Evolutionary conservation across 768 basidiomycete genomes (phyloP).

Genomic region (Leccinum sublutescens): DNA sequence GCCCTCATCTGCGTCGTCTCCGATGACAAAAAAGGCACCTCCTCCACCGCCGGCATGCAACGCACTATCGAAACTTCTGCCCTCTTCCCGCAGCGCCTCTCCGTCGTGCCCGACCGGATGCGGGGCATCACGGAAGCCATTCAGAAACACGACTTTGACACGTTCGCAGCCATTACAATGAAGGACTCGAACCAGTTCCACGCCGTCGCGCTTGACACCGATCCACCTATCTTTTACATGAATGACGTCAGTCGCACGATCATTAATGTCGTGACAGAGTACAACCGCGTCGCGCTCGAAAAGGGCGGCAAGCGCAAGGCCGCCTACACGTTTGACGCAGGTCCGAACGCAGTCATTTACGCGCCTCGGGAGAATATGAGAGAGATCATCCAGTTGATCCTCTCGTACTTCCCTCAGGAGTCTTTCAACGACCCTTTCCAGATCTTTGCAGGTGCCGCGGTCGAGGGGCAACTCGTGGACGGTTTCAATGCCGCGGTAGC

Average conservation of each 20-base stretch:
- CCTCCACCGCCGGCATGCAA: conserved; percentile 96
- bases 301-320: conserved; percentile 65
- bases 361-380: conserved; percentile 72
- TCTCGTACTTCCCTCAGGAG: conserved; percentile 84
- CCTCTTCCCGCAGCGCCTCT: conserved; percentile 87
- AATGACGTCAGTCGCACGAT: conserved; percentile 97
- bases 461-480: conserved; percentile 51
- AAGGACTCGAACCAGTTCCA: conserved; percentile 99
- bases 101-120: conserved; percentile 91
- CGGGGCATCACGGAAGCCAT: conserved; percentile 78
- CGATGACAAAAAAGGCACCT: conserved; percentile 95
- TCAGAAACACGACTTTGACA: conserved; percentile 72
- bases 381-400: conserved; percentile 73
- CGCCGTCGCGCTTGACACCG: conserved; percentile 94
- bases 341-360: conserved; percentile 98
- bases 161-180: conserved; percentile 93
- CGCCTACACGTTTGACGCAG: conserved; percentile 99
- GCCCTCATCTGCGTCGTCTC: conserved; percentile 97
- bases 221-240: conserved; percentile 99
- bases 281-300: conserved; percentile 77
- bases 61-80: conserved; percentile 90
- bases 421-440: conserved; percentile 75
- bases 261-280: conserved; percentile 86
- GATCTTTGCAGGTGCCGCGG: conserved; percentile 47
- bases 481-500: conserved; percentile 83